Conservation (phyloP, 2,329 filamentous ascomycete species). For the Trichoderma sp. region DNA sequence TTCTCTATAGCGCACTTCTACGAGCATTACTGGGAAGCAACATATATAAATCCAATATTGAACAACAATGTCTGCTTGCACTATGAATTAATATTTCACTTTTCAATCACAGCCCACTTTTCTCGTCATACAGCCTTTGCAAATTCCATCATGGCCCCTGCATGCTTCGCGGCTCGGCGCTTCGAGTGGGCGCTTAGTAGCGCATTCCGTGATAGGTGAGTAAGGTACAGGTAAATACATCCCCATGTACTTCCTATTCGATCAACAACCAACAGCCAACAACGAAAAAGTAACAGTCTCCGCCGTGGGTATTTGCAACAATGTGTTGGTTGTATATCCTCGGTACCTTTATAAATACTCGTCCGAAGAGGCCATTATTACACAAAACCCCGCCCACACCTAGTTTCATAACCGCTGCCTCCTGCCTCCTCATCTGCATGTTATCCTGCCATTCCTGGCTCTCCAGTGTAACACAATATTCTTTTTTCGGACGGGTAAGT, state of each 20-base stretch:
- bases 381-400: neutral
- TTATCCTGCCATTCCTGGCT: neutral
- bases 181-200: constrained; percentile 16
- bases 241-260: neutral
- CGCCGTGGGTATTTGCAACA: constrained; percentile 5
- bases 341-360: neutral
- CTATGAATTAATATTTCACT: neutral
- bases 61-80: neutral
- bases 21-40: neutral
- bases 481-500: neutral
- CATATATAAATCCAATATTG: neutral
- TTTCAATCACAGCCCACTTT: neutral
- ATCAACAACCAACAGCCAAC: neutral
- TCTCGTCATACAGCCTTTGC: neutral
- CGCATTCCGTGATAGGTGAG: neutral
- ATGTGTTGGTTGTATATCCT: neutral
- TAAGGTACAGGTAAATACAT: neutral
- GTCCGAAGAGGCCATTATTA: neutral
- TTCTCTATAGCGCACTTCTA: neutral
- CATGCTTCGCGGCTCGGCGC: neutral
- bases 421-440: neutral
- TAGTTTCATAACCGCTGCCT: neutral
- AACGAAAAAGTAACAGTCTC: neutral
- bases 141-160: neutral
- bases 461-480: neutral